Evolutionary conservation across 2,329 filamentous ascomycete species (phyloP).

Genomic region (Aspergillus tamarii): DNA sequence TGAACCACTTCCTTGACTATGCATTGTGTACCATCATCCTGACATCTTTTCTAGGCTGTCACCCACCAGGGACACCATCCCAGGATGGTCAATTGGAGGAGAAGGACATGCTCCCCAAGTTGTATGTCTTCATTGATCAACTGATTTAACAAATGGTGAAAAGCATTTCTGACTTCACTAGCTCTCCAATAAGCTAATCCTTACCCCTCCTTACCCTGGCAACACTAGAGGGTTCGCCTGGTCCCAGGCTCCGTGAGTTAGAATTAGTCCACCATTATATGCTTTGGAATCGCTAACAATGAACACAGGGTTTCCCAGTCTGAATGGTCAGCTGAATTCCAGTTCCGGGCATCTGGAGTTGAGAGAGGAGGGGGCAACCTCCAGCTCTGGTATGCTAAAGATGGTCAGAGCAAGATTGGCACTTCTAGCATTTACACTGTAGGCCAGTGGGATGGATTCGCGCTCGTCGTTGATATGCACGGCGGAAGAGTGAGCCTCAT

Average conservation of each 20-base stretch:
- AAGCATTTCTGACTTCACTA: conserved; percentile 26
- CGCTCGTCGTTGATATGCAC: conserved; percentile 81
- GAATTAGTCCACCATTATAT: conserved; percentile 1
- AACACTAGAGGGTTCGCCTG: conserved; percentile 83
- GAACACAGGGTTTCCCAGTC: conserved; percentile 50
- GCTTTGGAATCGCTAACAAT: conserved; percentile 9
- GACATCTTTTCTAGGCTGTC: conserved; percentile 60
- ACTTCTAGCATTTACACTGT: conserved; percentile 82
- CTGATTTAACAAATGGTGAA: background rate
- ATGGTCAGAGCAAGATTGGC: conserved; percentile 67
- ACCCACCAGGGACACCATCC: conserved; percentile 52
- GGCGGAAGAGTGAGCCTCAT: conserved; percentile 61
- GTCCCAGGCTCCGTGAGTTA: conserved; percentile 62
- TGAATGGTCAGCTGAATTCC: conserved; percentile 82
- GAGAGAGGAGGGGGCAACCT: conserved; percentile 87
- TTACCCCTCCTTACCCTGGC: conserved; percentile 86
- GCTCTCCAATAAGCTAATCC: conserved; percentile 87
- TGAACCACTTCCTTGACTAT: conserved; percentile 13
- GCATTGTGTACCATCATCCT: conserved; percentile 12
- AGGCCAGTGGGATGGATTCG: conserved; percentile 85
- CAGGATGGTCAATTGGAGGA: conserved; percentile 59
- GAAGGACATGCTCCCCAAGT: conserved; percentile 61
- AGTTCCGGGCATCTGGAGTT: conserved; percentile 84
- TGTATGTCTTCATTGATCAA: conserved; percentile 31
- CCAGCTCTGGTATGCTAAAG: conserved; percentile 86